A percentile compares a stretch with the other conserved stretches of the same genome.
Conservation (phyloP, 2,329 filamentous ascomycete genomes). For the Diaporthe aspalathi region DNA sequence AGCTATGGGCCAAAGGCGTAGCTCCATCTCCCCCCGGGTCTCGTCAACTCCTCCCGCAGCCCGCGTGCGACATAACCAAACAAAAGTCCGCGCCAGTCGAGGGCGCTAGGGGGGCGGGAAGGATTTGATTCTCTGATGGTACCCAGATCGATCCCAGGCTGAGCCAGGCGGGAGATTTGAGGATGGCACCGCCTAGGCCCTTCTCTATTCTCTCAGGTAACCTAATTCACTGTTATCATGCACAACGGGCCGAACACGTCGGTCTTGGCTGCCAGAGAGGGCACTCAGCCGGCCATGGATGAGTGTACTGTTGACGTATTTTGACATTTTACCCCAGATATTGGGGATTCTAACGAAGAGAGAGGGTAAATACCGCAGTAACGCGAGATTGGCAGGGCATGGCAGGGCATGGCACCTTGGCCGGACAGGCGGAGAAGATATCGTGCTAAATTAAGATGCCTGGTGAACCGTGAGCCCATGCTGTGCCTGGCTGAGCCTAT, state of each 20-base stretch:
- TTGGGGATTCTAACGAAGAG: too few species aligned
- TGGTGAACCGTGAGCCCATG: neutral
- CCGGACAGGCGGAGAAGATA: neutral
- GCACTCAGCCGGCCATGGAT: neutral
- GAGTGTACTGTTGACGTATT: neutral
- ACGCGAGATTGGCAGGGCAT: neutral
- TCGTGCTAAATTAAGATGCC: slow-evolving; percentile 9
- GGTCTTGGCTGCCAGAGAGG: slow-evolving; percentile 5
- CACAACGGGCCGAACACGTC: slow-evolving; percentile 13
- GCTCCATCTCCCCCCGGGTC: neutral
- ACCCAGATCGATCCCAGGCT: neutral
- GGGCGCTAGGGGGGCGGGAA: slow-evolving; percentile 5
- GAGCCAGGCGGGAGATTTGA: neutral
- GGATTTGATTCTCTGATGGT: neutral
- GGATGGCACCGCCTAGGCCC: neutral
- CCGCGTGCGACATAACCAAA: neutral
- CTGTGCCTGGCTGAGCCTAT: neutral
- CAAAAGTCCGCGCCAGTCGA: slow-evolving; percentile 5
- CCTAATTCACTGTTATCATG: slow-evolving; percentile 4
- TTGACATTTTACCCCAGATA: slow-evolving; percentile 19
- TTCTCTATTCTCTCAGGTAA: neutral
- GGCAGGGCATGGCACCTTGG: neutral
- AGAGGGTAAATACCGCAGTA: slow-evolving; percentile 15
- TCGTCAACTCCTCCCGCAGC: slow-evolving; percentile 6
- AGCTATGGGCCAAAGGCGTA: neutral